Evolutionary conservation across 495 filamentous ascomycete species (phyloP).

Genomic region (Xylaria grammica): DNA sequence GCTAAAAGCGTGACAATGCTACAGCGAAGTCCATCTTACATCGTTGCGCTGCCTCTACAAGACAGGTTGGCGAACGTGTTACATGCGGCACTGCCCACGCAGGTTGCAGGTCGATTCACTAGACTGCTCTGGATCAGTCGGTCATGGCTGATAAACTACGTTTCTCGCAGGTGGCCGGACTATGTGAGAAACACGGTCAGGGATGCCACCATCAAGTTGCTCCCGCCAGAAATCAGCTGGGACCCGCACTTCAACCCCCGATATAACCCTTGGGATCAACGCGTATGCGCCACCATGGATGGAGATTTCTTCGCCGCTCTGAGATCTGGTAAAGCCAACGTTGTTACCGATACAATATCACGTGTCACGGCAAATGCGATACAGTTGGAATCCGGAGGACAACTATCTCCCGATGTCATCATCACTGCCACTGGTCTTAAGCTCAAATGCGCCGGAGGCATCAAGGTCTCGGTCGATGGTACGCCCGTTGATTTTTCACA

Average conservation of each 20-base stretch:
- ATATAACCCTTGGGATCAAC: conserved; percentile 73
- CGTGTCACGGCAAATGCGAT: conserved; percentile 59
- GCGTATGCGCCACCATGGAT: conserved; percentile 65
- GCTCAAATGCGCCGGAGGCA: conserved; percentile 56
- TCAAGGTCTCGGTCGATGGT: conserved; percentile 53
- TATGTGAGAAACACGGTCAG: conserved; percentile 50
- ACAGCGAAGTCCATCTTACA: conserved; percentile 53
- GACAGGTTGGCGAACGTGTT: too few species aligned
- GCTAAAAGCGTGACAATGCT: conserved; percentile 51
- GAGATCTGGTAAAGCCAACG: conserved; percentile 55
- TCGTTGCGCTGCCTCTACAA: conserved; percentile 42
- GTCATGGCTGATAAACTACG: conserved; percentile 33
- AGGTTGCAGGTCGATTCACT: neutral
- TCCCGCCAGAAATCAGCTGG: conserved; percentile 54
- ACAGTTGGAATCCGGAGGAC: conserved; percentile 51
- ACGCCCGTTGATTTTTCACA: conserved; percentile 43
- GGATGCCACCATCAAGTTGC: conserved; percentile 41
- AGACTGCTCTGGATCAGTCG: neutral
- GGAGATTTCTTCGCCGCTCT: conserved; percentile 65
- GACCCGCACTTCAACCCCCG: conserved; percentile 66
- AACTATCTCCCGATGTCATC: conserved; percentile 64
- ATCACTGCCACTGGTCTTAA: conserved; percentile 68
- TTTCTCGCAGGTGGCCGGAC: conserved; percentile 53
- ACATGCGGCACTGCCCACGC: neutral
- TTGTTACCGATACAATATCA: conserved; percentile 64